Conservation (phyloP, 2,329 filamentous ascomycete species). For the Didymella arachidicola region DNA sequence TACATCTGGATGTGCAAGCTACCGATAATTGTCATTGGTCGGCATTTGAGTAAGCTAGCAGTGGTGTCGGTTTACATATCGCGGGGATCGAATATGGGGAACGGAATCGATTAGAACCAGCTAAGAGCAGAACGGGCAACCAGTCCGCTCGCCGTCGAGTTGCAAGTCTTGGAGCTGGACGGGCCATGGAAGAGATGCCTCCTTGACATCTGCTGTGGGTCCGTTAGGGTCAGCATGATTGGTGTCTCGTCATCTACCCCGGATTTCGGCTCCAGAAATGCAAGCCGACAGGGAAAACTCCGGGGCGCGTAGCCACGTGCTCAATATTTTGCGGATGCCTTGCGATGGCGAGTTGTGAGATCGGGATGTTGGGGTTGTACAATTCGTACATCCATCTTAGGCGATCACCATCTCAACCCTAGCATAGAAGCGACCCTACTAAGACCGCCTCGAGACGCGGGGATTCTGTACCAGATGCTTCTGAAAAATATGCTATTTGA, state of each 20-base stretch:
- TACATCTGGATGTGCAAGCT: not conserved
- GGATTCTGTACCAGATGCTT: not conserved
- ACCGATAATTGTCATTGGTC: constrained; percentile 1
- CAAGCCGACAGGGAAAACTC: not conserved
- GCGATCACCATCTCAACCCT: not conserved
- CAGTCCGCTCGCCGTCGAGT: not conserved
- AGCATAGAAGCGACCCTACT: not conserved
- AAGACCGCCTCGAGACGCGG: not conserved
- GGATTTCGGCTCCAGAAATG: constrained; percentile 16
- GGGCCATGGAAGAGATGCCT: not conserved
- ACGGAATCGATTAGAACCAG: not conserved
- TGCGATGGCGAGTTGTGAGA: not conserved
- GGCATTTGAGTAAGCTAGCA: not conserved
- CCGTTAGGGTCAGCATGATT: not conserved
- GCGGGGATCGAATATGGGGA: constrained; percentile 1
- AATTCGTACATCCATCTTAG: constrained; percentile 9
- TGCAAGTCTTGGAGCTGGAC: not conserved
- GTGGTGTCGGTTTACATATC: not conserved
- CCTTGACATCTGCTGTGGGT: not conserved
- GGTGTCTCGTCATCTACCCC: constrained; percentile 1
- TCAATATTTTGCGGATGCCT: not conserved
- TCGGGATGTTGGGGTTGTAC: constrained; percentile 11
- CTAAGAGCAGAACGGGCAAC: not conserved
- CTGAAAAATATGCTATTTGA: not conserved
- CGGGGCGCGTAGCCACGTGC: not conserved